Evolutionary conservation across 352 stramenopile genomes (phyloP), one percentile per base, ranked within the genome.

Genomic region (Globisporangium okanoganense): DNA sequence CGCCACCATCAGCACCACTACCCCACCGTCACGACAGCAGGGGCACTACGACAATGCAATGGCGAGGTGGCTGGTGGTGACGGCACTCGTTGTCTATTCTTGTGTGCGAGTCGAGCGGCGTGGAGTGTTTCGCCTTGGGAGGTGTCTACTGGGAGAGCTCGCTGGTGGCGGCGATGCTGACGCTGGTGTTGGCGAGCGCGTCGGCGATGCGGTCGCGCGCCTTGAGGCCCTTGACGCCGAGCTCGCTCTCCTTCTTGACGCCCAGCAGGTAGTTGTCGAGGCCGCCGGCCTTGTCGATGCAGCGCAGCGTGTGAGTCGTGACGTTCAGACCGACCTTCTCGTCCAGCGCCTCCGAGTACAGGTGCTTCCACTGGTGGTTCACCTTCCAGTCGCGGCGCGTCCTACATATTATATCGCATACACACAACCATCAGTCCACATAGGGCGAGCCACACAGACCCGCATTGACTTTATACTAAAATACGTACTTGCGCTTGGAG

Each of bases 191-290:
- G 2, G 58, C 63, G 29, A 90, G 61, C 29, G 78, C 82, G 20
- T 79, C 76, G 2, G 68, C 56, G 56, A 93, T 79, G 56, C 81
- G 84, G 65, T 81, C 72, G 58, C 79, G 77, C 3, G 81, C 79
- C 45, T 66, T 61, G 29, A 85, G 70, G 9, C 81, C 83, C 69
- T 91, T 93, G 54, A 85, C 54, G 62, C 83, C 83, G 24, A 91
- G 79, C 8, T 90, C 78, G 50, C 67, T 82, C 61, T 96, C 80
- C 65, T 93, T 75, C 65, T 90, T 96, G 67, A 94, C 85, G 64
- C 82, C 91, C 65, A 98, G 68, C 33, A 98, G 75, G 76, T 98
- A 98, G 70, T 97, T 95, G 76, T 98, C 94, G 61, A 98, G 78
- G 7, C 93, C 93, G 40, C 94, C 94, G 33, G 69, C 75, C 74